A percentile compares a stretch with the other conserved stretches of the same genome.
phyloP scores from a whole-genome alignment of 2,329 filamentous ascomycete species.

The Alternaria triticina region DNA sequence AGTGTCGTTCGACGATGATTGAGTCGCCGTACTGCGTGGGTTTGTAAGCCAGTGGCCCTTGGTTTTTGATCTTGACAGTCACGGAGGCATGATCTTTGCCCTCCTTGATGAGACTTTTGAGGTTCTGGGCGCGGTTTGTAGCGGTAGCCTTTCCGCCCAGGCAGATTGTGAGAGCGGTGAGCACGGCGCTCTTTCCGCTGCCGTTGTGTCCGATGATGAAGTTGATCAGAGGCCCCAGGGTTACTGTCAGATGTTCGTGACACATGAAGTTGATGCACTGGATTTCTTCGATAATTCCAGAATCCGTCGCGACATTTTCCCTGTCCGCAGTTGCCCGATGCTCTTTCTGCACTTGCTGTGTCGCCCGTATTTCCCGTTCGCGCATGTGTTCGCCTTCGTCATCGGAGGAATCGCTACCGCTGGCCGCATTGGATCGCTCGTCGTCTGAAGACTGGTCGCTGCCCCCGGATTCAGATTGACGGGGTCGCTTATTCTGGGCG shows the following conservation, averaged over 20 bases:
- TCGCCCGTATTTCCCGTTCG: conserved; percentile 35
- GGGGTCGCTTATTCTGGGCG: conserved; percentile 40
- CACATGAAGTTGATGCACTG: conserved; percentile 97
- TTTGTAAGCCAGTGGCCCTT: conserved; percentile 83
- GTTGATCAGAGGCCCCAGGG: conserved; percentile 93
- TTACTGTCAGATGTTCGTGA: conserved; percentile 79
- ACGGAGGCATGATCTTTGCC: conserved; percentile 75
- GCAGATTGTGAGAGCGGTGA: conserved; percentile 91
- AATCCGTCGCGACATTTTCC: conserved; percentile 75
- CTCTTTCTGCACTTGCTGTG: conserved; percentile 39
- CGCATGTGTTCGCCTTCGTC: conserved; percentile 21
- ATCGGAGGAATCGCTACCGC: conserved; percentile 15
- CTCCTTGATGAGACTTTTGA: conserved; percentile 91
- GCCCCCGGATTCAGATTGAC: conserved; percentile 28
- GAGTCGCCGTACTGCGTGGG: conserved; percentile 80
- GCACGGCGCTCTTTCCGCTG: conserved; percentile 93
- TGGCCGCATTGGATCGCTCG: conserved; percentile 15
- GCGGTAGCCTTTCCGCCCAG: conserved; percentile 92
- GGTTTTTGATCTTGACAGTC: conserved; percentile 87
- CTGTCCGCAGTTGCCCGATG: conserved; percentile 26
- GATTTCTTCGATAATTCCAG: conserved; percentile 87
- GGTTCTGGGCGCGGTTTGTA: conserved; percentile 87
- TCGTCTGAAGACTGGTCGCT: conserved; percentile 27
- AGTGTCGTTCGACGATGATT: conserved; percentile 91
- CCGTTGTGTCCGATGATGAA: conserved; percentile 98